Conservation (phyloP, 768 basidiomycete species). For the Auricularia sp. region DNA sequence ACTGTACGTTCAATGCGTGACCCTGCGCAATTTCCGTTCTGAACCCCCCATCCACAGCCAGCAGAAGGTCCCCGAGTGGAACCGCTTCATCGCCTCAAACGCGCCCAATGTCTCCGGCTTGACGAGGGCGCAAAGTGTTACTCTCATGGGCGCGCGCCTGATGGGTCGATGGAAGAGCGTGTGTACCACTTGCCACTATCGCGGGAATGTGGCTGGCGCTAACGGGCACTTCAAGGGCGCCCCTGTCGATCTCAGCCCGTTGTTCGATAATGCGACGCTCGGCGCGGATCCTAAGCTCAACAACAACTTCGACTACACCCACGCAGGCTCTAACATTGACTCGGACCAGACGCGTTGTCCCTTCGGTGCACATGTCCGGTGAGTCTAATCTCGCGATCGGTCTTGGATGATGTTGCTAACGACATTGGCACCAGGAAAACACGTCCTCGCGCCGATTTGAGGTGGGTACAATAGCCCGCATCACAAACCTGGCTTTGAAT, state of each 20-base stretch:
- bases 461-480: neutral
- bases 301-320: conserved; percentile 30
- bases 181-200: neutral
- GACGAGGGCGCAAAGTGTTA: conserved; percentile 30
- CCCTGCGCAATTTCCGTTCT: neutral
- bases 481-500: neutral
- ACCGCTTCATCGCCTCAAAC: conserved; percentile 32
- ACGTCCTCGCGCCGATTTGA: conserved; percentile 24
- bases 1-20: conserved; percentile 13
- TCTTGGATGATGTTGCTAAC: neutral
- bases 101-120: conserved; percentile 13
- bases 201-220: conserved; percentile 13
- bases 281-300: conserved; percentile 29
- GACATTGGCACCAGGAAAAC: conserved; percentile 21
- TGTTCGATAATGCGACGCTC: conserved; percentile 31
- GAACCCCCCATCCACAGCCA: conserved; percentile 14
- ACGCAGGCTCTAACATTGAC: conserved; percentile 14
- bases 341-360: conserved; percentile 22
- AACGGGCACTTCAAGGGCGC: conserved; percentile 18
- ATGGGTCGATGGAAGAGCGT: conserved; percentile 44
- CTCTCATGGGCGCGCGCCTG: conserved; percentile 40
- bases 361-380: conserved; percentile 36
- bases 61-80: conserved; percentile 37
- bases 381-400: neutral
- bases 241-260: conserved; percentile 36